Evolutionary conservation across 2,329 filamentous ascomycete species (phyloP).

Genomic region (Fusarium pilosicola): DNA sequence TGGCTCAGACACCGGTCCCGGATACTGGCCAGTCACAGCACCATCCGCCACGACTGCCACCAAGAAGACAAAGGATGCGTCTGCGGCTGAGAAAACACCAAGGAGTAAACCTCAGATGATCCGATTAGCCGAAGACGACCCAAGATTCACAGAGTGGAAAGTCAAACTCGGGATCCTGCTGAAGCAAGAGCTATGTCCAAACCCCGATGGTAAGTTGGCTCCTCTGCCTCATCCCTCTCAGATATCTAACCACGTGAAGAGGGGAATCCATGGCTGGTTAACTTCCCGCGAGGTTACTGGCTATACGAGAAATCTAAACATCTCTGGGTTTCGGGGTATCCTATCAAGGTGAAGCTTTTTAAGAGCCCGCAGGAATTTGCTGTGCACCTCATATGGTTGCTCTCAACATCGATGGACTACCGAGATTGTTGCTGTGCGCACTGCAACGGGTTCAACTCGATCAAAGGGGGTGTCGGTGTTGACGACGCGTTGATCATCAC

Average conservation of each 20-base stretch:
- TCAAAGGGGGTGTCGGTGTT: conserved; percentile 35
- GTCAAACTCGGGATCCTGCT: conserved; percentile 58
- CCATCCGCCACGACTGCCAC: conserved; percentile 42
- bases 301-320: conserved; percentile 60
- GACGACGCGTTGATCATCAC: conserved; percentile 46
- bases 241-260: conserved; percentile 46
- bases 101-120: conserved; percentile 56
- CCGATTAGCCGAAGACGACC: conserved; percentile 55
- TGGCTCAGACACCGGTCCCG: conserved; percentile 56
- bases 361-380: conserved; percentile 65
- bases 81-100: conserved; percentile 48
- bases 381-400: conserved; percentile 62
- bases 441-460: conserved; percentile 52
- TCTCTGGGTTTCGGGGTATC: conserved; percentile 61
- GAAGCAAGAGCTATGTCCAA: conserved; percentile 57
- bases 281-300: conserved; percentile 59
- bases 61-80: conserved; percentile 52
- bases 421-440: conserved; percentile 62
- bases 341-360: conserved; percentile 59
- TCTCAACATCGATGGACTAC: conserved; percentile 59
- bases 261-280: conserved; percentile 56
- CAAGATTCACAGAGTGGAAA: conserved; percentile 57
- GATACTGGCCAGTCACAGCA: conserved; percentile 54
- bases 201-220: conserved; percentile 50
- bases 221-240: not conserved